Base-by-base conservation (phyloP, 2,329 filamentous ascomycete species). In the Fusarium secorum region DNA sequence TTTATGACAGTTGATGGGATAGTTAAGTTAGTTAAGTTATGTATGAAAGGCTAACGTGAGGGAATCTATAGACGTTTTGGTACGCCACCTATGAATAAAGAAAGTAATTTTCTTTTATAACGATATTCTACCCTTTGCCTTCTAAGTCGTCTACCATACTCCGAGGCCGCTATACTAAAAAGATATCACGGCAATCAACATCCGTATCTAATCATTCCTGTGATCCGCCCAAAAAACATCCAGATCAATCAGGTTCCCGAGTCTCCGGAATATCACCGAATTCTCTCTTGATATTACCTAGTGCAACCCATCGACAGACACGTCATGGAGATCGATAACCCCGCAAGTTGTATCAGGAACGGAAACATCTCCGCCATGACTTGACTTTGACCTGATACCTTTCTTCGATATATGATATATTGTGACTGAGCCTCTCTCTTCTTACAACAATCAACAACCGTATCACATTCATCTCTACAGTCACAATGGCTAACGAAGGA, bases 221-320 rank as follows among this genome's bases (percentile, higher is more conserved):
- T 44, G 44, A 59, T 63, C 41, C 24, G 18, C 53, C 28, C 30
- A 49, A 39, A 39, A 65, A 46, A 60, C 22, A 60, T 13, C 22
- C 56, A 49, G 14, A 42, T 59, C 20, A 32, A 49, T 68, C 49
- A 41, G 61, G 17, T 73, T 64, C 33, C 74, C 75, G 75, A 76
- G 68, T 75, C 71, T 76, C 75, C 75, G 75, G 74, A 53, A 39
- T 76, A 76, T 76, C 75, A 64, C 75, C 75, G 75, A 76, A 54
- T 56, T 52, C 45, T 48, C 60, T 68, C 57, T 57, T 58, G 58
- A 68, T 60, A 53, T 57, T 51, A 49, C 46, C 46, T 49, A 57
- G 57, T 66, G 55, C 45, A 65, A 59, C 64, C 36, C 33, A 33
- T 58, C 46, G 60, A 63, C 70, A 74, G 67, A 63, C 70, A 72